Evolutionary conservation across 495 filamentous ascomycete genomes (phyloP).

Genomic region (Annulohypoxylon moriforme): DNA sequence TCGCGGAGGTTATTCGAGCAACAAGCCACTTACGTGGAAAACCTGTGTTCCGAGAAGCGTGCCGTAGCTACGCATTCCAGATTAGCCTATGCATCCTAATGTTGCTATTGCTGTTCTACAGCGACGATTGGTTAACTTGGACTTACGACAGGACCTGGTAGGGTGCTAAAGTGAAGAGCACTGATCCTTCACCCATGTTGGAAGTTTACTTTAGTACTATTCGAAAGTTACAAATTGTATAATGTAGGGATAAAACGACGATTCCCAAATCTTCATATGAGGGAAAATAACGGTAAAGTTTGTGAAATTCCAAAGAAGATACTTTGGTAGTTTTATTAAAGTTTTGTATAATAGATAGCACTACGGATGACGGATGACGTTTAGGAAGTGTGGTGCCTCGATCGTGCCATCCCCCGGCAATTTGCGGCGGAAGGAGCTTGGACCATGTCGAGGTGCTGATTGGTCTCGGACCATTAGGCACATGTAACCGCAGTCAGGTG

Average conservation of each 20-base stretch:
- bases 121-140: background rate
- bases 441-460: conserved; percentile 20
- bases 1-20: background rate
- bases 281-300: background rate
- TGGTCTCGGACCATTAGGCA: conserved; percentile 41
- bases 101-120: conserved; percentile 5
- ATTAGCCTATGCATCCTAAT: conserved; percentile 17
- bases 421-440: conserved; percentile 29
- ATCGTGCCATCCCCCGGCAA: conserved; percentile 29
- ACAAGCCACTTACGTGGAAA: conserved; percentile 70
- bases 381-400: conserved; percentile 28
- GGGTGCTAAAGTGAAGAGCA: conserved; percentile 70
- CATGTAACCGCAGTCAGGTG: conserved; percentile 50
- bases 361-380: conserved; percentile 26
- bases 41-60: conserved; percentile 81
- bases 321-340: conserved; percentile 23
- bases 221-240: background rate
- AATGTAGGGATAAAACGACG: background rate
- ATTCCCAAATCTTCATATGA: too few relatives aligned
- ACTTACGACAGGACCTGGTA: conserved; percentile 82
- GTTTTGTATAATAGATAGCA: conserved; percentile 10
- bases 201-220: background rate
- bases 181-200: conserved; percentile 43
- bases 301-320: background rate
- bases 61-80: conserved; percentile 69